These are phyloP conservation scores for Verticillium klebahnii DNA, from an alignment of 2,329 filamentous ascomycete genomes.

Conservation along the genomic window DNA sequence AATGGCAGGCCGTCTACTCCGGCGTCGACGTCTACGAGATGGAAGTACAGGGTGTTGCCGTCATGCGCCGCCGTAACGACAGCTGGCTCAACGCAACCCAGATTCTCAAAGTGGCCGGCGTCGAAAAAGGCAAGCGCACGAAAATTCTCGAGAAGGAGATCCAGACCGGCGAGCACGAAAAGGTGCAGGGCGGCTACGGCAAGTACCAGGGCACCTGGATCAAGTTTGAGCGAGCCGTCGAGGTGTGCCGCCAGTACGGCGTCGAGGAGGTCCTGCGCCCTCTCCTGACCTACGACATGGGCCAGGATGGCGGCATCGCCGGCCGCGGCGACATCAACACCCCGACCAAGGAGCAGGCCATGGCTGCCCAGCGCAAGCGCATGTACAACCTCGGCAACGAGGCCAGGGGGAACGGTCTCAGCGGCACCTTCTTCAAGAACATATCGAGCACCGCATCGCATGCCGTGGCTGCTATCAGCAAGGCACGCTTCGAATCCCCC, in stretches of 20 bases:
- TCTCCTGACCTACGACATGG: slow-evolving; percentile 76
- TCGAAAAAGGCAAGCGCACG: slow-evolving; percentile 95
- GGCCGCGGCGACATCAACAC: slow-evolving; percentile 80
- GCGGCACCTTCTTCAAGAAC: slow-evolving; percentile 94
- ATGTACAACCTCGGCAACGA: slow-evolving; percentile 78
- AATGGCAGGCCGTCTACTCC: slow-evolving; percentile 73
- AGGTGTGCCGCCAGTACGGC: slow-evolving; percentile 79
- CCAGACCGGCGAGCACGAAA: slow-evolving; percentile 92
- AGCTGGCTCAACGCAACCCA: slow-evolving; percentile 98
- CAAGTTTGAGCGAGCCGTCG: slow-evolving; percentile 83
- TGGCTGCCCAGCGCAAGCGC: slow-evolving; percentile 90
- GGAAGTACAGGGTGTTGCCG: slow-evolving; percentile 88
- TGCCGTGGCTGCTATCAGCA: slow-evolving; percentile 93
- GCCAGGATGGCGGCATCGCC: slow-evolving; percentile 66
- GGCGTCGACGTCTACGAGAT: slow-evolving; percentile 97
- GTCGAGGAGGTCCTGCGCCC: slow-evolving; percentile 74
- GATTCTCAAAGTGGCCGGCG: slow-evolving; percentile 93
- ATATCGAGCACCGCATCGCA: slow-evolving; percentile 91
- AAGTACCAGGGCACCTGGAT: slow-evolving; percentile 99
- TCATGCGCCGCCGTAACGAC: slow-evolving; percentile 93
- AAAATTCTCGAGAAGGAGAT: slow-evolving; percentile 99
- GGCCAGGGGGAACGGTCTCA: slow-evolving; percentile 57
- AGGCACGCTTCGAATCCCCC: slow-evolving; percentile 88
- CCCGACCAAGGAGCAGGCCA: slow-evolving; percentile 96
- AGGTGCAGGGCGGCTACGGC: slow-evolving; percentile 96